Evolutionary conservation across 139 green algal genomes (phyloP).

Genomic region (Tetradesmus lagerheimii): DNA sequence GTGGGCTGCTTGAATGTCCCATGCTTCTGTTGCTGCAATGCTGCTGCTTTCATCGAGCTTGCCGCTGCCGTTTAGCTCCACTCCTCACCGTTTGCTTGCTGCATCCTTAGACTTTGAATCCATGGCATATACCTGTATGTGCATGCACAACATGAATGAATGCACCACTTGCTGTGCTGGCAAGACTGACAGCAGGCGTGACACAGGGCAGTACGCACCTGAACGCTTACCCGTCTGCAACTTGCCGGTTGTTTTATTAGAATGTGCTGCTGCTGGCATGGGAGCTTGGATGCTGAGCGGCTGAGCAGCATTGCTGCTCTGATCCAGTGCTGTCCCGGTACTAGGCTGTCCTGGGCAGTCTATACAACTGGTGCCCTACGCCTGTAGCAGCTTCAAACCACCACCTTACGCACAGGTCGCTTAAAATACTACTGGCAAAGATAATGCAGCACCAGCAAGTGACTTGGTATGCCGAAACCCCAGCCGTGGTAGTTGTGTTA

Average conservation of each 20-base stretch:
- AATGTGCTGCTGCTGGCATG: background rate
- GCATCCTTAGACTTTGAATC: background rate
- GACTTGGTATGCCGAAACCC: background rate
- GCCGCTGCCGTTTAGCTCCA: no score
- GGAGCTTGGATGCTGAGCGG: background rate
- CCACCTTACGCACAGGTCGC: no score
- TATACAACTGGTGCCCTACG: background rate
- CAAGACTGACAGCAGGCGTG: background rate
- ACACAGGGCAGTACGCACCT: background rate
- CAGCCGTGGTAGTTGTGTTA: background rate
- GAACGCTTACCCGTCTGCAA: background rate
- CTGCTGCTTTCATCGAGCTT: no score
- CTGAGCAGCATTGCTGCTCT: background rate
- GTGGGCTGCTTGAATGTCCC: no score
- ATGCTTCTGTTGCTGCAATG: no score
- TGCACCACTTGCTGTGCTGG: no score
- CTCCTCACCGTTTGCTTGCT: background rate
- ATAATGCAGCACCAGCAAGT: background rate
- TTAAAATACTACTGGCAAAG: no score
- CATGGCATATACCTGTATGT: background rate
- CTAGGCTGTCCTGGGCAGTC: background rate
- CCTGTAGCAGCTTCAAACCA: no score
- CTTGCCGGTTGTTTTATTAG: background rate
- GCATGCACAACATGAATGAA: background rate
- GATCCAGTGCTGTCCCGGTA: no score